Conservation (phyloP, 2,329 filamentous ascomycete species). For the Fusarium goolgardi region DNA sequence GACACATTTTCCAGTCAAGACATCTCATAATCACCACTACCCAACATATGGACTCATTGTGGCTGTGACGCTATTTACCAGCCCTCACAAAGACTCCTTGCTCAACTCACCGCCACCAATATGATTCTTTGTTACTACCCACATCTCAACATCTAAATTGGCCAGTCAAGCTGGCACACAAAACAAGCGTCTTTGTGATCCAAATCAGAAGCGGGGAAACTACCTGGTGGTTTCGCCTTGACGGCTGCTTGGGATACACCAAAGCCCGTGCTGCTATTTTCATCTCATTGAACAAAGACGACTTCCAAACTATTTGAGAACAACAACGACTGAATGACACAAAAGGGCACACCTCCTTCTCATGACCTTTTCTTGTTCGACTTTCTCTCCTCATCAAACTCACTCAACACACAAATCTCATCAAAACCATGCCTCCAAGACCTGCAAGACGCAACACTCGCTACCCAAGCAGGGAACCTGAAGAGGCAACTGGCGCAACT, state of each 20-base stretch:
- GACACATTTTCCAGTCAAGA: constrained; percentile 1
- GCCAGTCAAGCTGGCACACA: constrained; percentile 31
- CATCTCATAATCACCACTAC: background rate
- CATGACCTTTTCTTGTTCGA: constrained; percentile 10
- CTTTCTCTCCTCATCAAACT: constrained; percentile 7
- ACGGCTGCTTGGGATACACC: constrained; percentile 13
- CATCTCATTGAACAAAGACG: constrained; percentile 34
- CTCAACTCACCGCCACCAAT: constrained; percentile 38
- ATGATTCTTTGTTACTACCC: constrained; percentile 45
- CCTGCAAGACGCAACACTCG: constrained; percentile 36
- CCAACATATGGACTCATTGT: background rate
- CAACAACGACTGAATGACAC: constrained; percentile 35
- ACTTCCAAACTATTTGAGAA: constrained; percentile 8
- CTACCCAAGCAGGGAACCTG: constrained; percentile 38
- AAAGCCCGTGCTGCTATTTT: constrained; percentile 37
- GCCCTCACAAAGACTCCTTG: constrained; percentile 5
- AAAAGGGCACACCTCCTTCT: constrained; percentile 28
- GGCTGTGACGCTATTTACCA: background rate
- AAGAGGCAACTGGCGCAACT: constrained; percentile 20
- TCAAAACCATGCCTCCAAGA: constrained; percentile 43
- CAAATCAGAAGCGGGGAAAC: constrained; percentile 9
- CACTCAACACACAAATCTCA: background rate
- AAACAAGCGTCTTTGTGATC: constrained; percentile 24
- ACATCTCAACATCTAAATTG: constrained; percentile 35
- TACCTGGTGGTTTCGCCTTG: constrained; percentile 8